Evolutionary conservation across 2,329 filamentous ascomycete species (phyloP), one percentile per base, ranked within the genome.

Genomic region (Botrytis elliptica): DNA sequence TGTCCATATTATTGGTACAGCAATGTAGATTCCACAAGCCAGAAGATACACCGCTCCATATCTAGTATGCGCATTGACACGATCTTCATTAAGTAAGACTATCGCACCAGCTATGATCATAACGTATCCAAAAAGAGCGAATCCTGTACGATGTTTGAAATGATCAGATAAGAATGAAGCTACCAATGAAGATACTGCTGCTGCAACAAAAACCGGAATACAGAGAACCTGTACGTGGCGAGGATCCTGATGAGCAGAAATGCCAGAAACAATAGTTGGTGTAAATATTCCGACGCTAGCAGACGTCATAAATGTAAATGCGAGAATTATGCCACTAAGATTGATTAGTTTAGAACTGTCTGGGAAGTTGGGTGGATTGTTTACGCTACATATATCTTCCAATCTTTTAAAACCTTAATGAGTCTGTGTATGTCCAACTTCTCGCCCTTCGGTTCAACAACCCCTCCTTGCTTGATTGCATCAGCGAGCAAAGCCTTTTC

Each of bases 21-120:
- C 44, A n/a, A 66, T 36, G 7, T 66, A 66, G 8, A 49, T 38
- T 36, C 29, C 44, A 38, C 64, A 66, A 10, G 44, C 42, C 6
- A 66, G 64, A 22, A 66, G 64, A 66, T 52, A 66, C 29, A 52
- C 42, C 12, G 44, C 64, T 18, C 64, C 60, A 63, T 52, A 66
- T 18, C 22, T 66, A 20, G 64, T 52, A 52, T 36, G 44, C 1
- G 33, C 64, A 33, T 18, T 52, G 29, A 52, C 25, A 52, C 52
- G 29, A 9, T 52, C 33, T 42, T 49, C 3, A 14, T 49, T 49
- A 3, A 49, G 64, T 18, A 66, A 33, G 29, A 66, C 38, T 33
- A 66, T 2, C 6, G 38, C n/a, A 29, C 38, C 38, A 20, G 38
- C 25, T 42, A 42, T 29, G 16, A 64, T 42, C 60, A 42, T 64